phyloP scores from a whole-genome alignment of 2,329 filamentous ascomycete species.

The Epichloe elymi region DNA sequence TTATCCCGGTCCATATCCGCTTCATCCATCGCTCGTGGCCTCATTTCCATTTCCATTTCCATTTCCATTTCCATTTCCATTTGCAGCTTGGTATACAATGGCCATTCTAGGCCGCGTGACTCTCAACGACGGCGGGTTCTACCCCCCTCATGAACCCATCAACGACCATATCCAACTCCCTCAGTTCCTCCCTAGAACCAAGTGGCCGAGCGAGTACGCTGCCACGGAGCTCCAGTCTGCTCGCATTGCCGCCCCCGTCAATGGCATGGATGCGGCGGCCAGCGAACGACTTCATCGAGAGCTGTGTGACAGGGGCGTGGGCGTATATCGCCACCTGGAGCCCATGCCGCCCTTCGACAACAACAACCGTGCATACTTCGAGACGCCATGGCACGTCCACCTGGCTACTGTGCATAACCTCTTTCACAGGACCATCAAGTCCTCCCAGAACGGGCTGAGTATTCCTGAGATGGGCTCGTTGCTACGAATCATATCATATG shows the following conservation, averaged over 20 bases:
- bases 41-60: not conserved
- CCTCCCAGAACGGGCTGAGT: not conserved
- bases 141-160: not conserved
- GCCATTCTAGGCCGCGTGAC: slow-evolving; percentile 3
- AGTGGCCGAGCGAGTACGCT: slow-evolving; percentile 4
- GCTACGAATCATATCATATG: slow-evolving; percentile 9
- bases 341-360: slow-evolving; percentile 10
- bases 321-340: slow-evolving; percentile 4
- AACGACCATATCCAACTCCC: slow-evolving; percentile 8
- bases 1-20: no score
- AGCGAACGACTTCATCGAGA: not conserved
- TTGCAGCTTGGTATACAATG: not conserved
- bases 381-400: slow-evolving; percentile 7
- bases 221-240: not conserved
- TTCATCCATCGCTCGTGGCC: no score
- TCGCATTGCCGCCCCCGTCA: not conserved
- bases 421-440: slow-evolving; percentile 4
- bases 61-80: not conserved
- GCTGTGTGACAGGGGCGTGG: not conserved
- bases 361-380: slow-evolving; percentile 1
- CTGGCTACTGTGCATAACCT: slow-evolving; percentile 7
- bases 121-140: not conserved
- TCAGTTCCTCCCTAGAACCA: slow-evolving; percentile 9
- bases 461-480: slow-evolving; percentile 5
- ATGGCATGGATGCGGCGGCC: not conserved